Evolutionary conservation across 192 early-diverging fungal genomes (phyloP).

Genomic region (Entomortierella chlamydospora): DNA sequence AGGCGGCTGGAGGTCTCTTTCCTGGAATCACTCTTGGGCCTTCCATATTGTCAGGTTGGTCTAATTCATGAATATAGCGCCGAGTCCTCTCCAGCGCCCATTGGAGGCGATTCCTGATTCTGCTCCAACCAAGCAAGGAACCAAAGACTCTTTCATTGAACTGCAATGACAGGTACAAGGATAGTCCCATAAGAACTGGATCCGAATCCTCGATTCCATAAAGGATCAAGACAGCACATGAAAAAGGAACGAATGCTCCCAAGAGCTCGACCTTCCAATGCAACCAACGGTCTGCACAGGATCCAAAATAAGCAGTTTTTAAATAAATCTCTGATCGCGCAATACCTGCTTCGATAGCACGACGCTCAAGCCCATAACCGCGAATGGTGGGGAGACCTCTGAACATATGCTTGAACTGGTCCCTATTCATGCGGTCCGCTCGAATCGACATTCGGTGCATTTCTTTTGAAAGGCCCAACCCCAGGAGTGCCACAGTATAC

Average conservation of each 20-base stretch:
- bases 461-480: slow-evolving; percentile 46
- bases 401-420: slow-evolving; percentile 53
- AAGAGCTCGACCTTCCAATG: slow-evolving; percentile 52
- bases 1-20: slow-evolving; percentile 39
- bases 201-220: slow-evolving; percentile 31
- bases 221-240: slow-evolving; percentile 24
- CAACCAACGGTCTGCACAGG: slow-evolving; percentile 50
- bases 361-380: slow-evolving; percentile 47
- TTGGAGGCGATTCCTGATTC: slow-evolving; percentile 49
- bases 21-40: slow-evolving; percentile 1
- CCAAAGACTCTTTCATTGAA: slow-evolving; percentile 40
- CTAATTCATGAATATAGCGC: slow-evolving; percentile 35
- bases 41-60: slow-evolving; percentile 24
- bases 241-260: slow-evolving; percentile 38
- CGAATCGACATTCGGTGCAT: slow-evolving; percentile 53
- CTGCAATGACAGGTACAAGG: slow-evolving; percentile 42
- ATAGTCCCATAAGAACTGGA: slow-evolving; percentile 35
- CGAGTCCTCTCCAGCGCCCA: slow-evolving; percentile 50
- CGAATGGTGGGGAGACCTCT: slow-evolving; percentile 47
- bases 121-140: slow-evolving; percentile 27
- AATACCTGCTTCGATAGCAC: slow-evolving; percentile 46
- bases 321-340: slow-evolving; percentile 42
- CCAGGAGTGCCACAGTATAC: slow-evolving; percentile 33
- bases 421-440: slow-evolving; percentile 49
- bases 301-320: slow-evolving; percentile 45